A percentile compares a stretch with the other conserved stretches of the same genome.
phyloP scores from a whole-genome alignment of 1,284 basidiomycete species.

The Tranzscheliella williamsii region DNA sequence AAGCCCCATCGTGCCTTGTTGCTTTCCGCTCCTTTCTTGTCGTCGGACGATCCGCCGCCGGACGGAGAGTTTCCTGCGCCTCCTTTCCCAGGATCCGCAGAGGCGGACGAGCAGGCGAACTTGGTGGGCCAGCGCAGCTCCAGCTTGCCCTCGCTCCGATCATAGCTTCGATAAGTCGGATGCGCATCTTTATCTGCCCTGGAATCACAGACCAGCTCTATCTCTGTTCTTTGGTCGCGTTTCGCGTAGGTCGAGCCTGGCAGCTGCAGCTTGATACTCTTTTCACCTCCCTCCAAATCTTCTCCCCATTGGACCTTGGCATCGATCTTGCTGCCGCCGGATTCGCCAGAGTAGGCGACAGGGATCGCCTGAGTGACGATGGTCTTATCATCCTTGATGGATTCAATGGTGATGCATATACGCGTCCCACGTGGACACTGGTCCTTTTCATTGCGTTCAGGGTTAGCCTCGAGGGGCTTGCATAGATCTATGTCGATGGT shows the following conservation, averaged over 20 bases:
- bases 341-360: constrained; percentile 36
- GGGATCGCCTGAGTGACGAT: constrained; percentile 41
- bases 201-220: constrained; percentile 40
- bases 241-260: constrained; percentile 27
- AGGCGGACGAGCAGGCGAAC: constrained; percentile 31
- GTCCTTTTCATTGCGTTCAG: constrained; percentile 22
- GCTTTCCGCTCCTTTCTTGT: constrained; percentile 3
- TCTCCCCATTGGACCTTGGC: constrained; percentile 32
- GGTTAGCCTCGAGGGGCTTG: constrained; percentile 25
- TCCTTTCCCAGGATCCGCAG: constrained; percentile 12
- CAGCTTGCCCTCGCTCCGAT: constrained; percentile 31
- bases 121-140: constrained; percentile 38
- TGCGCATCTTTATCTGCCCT: constrained; percentile 27
- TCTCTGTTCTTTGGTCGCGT: constrained; percentile 26
- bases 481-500: constrained; percentile 39
- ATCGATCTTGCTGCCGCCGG: constrained; percentile 26
- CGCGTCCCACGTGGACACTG: constrained; percentile 41
- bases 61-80: constrained; percentile 4
- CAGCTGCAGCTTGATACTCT: constrained; percentile 30
- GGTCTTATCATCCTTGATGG: constrained; percentile 34
- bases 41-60: constrained; percentile 7
- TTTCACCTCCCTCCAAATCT: constrained; percentile 35
- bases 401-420: constrained; percentile 42
- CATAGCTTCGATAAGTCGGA: constrained; percentile 28
- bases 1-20: constrained; percentile 30